These are phyloP conservation scores for Phaeosphaeria sp. DNA, from an alignment of 2,329 filamentous ascomycete species.

Conservation along the genomic window DNA sequence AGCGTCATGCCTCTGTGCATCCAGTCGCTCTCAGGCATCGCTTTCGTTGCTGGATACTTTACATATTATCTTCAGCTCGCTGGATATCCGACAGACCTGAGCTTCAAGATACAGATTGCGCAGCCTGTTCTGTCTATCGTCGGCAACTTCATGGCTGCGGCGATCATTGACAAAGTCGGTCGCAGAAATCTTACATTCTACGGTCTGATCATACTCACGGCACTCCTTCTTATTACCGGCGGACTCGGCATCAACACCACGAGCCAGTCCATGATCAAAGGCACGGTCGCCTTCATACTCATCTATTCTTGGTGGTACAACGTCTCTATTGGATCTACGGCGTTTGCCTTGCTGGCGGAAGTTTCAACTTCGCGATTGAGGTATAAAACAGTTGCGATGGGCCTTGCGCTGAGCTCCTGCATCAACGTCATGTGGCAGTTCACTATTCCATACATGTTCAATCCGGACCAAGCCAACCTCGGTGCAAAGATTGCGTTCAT, in stretches of 20 bases:
- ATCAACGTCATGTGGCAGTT: constrained; percentile 37
- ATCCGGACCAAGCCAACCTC: constrained; percentile 10
- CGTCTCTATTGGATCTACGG: constrained; percentile 81
- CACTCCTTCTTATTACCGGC: constrained; percentile 6
- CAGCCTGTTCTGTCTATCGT: constrained; percentile 62
- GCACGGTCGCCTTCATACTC: constrained; percentile 35
- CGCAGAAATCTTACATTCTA: constrained; percentile 7
- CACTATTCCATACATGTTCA: constrained; percentile 11
- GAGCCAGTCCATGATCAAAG: constrained; percentile 41
- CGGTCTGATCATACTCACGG: constrained; percentile 4
- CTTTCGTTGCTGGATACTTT: constrained; percentile 33
- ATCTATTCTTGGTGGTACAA: constrained; percentile 73
- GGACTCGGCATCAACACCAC: constrained; percentile 3
- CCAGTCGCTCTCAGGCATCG: constrained; percentile 37
- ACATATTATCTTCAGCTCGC: constrained; percentile 54
- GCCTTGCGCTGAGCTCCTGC: constrained; percentile 38
- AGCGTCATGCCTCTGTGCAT: constrained; percentile 55
- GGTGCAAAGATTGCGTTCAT: constrained; percentile 13
- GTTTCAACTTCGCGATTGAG: constrained; percentile 79
- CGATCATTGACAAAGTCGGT: constrained; percentile 6
- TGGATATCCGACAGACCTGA: constrained; percentile 42
- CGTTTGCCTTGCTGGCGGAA: constrained; percentile 83
- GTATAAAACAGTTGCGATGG: constrained; percentile 67
- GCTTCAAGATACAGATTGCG: constrained; percentile 54
- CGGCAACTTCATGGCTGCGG: constrained; percentile 65